Evolutionary conservation across 257 asterid species (phyloP).

Genomic region (Solanum chmielewskii): DNA sequence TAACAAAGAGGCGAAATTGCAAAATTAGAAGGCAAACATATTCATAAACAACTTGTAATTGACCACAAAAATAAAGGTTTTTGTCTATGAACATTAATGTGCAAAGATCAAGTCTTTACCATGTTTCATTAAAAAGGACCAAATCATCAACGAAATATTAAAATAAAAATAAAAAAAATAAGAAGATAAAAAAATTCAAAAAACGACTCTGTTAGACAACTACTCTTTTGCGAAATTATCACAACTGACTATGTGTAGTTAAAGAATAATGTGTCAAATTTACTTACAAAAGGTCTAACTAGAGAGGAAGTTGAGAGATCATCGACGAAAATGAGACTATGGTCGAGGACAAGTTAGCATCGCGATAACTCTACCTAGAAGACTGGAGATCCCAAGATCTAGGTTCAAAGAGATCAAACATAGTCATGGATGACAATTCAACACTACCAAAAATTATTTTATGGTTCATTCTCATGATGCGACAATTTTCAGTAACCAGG

Average conservation of each 20-base stretch:
- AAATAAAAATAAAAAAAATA: neutral
- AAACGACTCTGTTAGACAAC: neutral
- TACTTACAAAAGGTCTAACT: too few relatives aligned
- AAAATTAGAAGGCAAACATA: neutral
- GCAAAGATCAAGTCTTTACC: neutral
- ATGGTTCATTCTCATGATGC: neutral
- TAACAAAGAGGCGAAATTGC: neutral
- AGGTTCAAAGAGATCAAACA: neutral
- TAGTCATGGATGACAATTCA: neutral
- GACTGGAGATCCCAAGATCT: neutral
- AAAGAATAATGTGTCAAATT: neutral
- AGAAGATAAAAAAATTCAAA: neutral
- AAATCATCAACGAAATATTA: neutral
- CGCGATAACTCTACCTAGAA: neutral
- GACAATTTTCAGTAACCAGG: neutral
- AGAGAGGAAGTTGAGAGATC: neutral
- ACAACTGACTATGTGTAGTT: neutral
- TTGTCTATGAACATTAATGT: neutral
- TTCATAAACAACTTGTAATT: neutral
- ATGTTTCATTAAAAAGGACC: neutral
- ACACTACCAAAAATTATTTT: too few relatives aligned
- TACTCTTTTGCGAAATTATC: neutral
- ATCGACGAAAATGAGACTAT: neutral
- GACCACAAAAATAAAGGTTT: neutral
- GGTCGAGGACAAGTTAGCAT: neutral